These are phyloP conservation scores for Neofusicoccum kwambonambiense DNA, from an alignment of 2,329 filamentous ascomycete genomes.

Conservation along the genomic window DNA sequence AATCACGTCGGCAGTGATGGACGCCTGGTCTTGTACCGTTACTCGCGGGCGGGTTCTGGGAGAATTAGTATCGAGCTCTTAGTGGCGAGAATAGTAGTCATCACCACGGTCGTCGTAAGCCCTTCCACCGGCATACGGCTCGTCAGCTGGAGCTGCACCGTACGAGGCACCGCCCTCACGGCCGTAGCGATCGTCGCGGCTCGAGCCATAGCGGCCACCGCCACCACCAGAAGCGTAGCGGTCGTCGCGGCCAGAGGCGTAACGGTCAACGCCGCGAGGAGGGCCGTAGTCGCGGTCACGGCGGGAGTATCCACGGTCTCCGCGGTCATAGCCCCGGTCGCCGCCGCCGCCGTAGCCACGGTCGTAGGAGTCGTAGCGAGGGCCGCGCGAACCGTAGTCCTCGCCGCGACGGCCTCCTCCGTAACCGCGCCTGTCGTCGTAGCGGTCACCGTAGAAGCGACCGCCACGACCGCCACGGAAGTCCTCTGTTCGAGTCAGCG, in stretches of 20 bases:
- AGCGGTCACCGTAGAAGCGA: slow-evolving; percentile 47
- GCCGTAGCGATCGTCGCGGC: slow-evolving; percentile 52
- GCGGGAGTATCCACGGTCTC: slow-evolving; percentile 45
- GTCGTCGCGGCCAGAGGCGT: slow-evolving; percentile 45
- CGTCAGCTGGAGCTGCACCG: slow-evolving; percentile 33
- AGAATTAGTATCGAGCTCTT: slow-evolving; percentile 23
- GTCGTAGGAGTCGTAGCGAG: slow-evolving; percentile 36
- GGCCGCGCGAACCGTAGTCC: slow-evolving; percentile 47
- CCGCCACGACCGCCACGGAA: slow-evolving; percentile 47
- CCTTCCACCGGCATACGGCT: slow-evolving; percentile 38
- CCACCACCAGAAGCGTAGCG: slow-evolving; percentile 33
- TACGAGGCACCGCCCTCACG: slow-evolving; percentile 43
- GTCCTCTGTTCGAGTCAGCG: slow-evolving; percentile 34
- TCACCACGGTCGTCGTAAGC: slow-evolving; percentile 41
- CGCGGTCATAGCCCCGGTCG: slow-evolving; percentile 35
- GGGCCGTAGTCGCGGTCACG: slow-evolving; percentile 39
- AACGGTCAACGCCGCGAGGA: slow-evolving; percentile 38
- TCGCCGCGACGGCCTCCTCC: slow-evolving; percentile 43
- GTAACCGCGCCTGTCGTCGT: slow-evolving; percentile 40
- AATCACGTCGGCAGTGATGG: slow-evolving; percentile 3
- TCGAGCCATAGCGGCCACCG: slow-evolving; percentile 32
- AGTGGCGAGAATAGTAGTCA: slow-evolving; percentile 47
- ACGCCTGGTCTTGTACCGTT: slow-evolving; percentile 11
- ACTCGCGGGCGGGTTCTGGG: slow-evolving; percentile 33
- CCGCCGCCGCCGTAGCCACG: slow-evolving; percentile 38